phyloP scores from a whole-genome alignment of 192 early-diverging fungal genomes.

The Coemansia sp. region DNA sequence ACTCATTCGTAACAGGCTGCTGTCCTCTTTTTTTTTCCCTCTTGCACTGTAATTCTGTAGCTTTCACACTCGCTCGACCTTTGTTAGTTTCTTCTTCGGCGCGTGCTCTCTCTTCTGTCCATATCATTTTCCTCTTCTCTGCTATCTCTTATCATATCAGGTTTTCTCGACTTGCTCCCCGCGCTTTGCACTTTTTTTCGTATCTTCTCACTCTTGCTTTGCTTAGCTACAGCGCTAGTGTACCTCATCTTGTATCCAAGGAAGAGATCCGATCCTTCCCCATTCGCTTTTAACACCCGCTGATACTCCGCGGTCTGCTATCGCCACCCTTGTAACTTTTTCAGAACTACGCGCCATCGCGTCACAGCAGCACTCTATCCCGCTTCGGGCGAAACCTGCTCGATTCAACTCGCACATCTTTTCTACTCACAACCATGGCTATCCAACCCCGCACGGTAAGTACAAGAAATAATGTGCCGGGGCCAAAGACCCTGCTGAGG shows the following conservation, averaged over 20 bases:
- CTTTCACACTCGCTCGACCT: background rate
- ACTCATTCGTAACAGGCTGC: background rate
- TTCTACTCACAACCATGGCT: background rate
- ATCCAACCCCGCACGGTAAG: background rate
- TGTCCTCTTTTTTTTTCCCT: background rate
- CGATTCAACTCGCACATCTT: background rate
- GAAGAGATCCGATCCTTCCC: background rate
- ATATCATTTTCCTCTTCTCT: background rate
- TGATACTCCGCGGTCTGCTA: background rate
- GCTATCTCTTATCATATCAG: background rate
- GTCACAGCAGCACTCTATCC: background rate
- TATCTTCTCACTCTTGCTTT: background rate
- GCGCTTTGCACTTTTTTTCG: background rate
- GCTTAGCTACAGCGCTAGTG: background rate
- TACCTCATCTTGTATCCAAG: background rate
- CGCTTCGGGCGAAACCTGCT: background rate
- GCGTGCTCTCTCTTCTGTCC: background rate
- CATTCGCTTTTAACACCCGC: background rate
- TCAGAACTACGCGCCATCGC: background rate
- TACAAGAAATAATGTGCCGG: background rate
- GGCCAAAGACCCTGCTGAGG: background rate
- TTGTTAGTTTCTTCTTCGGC: background rate
- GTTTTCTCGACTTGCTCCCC: background rate
- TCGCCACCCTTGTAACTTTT: background rate
- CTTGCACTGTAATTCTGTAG: background rate